Evolutionary conservation across 768 basidiomycete species (phyloP).

Genomic region (Lactarius psammicola): DNA sequence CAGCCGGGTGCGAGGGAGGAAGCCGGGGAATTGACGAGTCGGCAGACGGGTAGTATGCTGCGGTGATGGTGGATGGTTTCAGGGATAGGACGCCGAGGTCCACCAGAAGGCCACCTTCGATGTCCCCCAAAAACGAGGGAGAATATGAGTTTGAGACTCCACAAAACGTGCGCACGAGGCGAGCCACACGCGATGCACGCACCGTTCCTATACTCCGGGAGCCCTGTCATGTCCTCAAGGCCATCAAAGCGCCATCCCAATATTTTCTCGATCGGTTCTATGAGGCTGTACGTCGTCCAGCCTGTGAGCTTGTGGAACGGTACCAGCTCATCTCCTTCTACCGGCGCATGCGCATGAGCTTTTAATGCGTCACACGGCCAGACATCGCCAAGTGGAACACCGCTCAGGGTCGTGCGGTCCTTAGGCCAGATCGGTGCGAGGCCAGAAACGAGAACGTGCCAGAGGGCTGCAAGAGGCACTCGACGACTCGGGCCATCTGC

Average conservation of each 20-base stretch:
- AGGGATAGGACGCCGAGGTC: conserved; percentile 80
- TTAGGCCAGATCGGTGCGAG: conserved; percentile 88
- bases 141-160: conserved; percentile 11
- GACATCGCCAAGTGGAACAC: conserved; percentile 82
- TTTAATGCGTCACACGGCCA: conserved; percentile 76
- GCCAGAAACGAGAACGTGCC: conserved; percentile 79
- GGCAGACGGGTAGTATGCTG: conserved; percentile 43
- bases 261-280: conserved; percentile 77
- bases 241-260: conserved; percentile 83
- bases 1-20: conserved; percentile 77
- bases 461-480: conserved; percentile 74
- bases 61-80: conserved; percentile 51
- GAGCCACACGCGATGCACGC: conserved; percentile 18
- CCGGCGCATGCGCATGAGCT: conserved; percentile 27
- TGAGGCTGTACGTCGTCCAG: conserved; percentile 89
- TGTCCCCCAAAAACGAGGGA: conserved; percentile 11
- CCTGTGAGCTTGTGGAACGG: conserved; percentile 96
- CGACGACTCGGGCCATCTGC: conserved; percentile 41
- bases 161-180: conserved; percentile 16
- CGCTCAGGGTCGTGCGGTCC: conserved; percentile 63
- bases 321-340: conserved; percentile 69
- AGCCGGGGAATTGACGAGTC: conserved; percentile 59
- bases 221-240: conserved; percentile 80
- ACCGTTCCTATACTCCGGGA: conserved; percentile 97
- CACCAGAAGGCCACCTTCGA: conserved; percentile 77